These are phyloP conservation scores for Scleroderma bovista DNA, from an alignment of 768 basidiomycete species.

Conservation along the genomic window DNA sequence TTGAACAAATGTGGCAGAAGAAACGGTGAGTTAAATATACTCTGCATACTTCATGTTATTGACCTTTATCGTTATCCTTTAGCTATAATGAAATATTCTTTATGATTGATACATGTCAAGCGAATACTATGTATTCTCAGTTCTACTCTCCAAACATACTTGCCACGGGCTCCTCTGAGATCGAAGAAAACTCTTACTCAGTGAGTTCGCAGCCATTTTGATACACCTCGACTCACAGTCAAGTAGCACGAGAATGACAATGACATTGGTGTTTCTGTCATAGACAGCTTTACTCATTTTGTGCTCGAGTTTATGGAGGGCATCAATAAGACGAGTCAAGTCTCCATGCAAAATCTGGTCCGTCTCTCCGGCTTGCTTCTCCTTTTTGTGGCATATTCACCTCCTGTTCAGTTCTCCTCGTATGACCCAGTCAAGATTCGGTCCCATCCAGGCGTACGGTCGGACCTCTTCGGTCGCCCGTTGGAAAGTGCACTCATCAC, in stretches of 20 bases:
- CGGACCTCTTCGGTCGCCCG: conserved; percentile 68
- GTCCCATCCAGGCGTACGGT: conserved; percentile 87
- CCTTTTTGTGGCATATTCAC: conserved; percentile 6
- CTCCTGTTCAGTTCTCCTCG: conserved; percentile 59
- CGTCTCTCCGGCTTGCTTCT: conserved; percentile 21
- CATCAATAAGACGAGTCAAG: conserved; percentile 84
- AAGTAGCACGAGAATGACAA: conserved; percentile 84
- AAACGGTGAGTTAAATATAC: conserved; percentile 51
- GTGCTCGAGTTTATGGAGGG: conserved; percentile 87
- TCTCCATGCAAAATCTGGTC: conserved; percentile 79
- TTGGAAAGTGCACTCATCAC: conserved; percentile 64
- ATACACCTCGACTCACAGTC: conserved; percentile 1
- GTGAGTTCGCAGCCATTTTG: conserved; percentile 37
- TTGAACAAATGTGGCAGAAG: conserved; percentile 99
- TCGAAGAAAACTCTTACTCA: conserved; percentile 91
- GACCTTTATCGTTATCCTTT: background rate
- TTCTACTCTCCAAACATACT: conserved; percentile 92
- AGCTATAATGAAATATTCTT: conserved; percentile 92
- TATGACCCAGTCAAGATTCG: conserved; percentile 72
- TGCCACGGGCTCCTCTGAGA: conserved; percentile 79
- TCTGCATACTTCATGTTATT: conserved; percentile 25
- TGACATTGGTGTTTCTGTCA: conserved; percentile 93
- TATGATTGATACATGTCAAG: conserved; percentile 99
- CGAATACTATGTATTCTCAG: conserved; percentile 91
- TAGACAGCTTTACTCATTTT: conserved; percentile 92